Percentiles rank a stretch among this genome's conserved stretches.
Conservation (phyloP, 2,329 filamentous ascomycete species). For the Polychaeton citri region DNA sequence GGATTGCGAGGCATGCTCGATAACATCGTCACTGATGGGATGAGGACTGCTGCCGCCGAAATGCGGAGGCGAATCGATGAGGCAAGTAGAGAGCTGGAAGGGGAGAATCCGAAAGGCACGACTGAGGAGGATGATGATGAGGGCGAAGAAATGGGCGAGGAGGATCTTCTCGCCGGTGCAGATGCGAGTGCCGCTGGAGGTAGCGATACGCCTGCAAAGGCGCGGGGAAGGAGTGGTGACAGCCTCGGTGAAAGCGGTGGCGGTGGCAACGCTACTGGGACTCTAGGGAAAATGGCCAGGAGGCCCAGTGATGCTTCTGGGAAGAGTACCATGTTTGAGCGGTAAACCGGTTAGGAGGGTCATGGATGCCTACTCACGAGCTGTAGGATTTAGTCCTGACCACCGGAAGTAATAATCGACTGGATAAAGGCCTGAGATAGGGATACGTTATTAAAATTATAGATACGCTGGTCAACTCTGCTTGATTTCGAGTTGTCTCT, state of each 20-base stretch:
- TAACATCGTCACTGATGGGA: slow-evolving; percentile 94
- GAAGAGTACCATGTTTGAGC: slow-evolving; percentile 25
- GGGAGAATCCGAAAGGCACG: slow-evolving; percentile 45
- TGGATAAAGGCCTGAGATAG: no score
- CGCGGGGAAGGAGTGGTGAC: slow-evolving; percentile 9
- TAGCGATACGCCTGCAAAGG: slow-evolving; percentile 4
- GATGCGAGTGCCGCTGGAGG: slow-evolving; percentile 26
- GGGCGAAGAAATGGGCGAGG: slow-evolving; percentile 54
- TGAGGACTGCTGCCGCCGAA: slow-evolving; percentile 76
- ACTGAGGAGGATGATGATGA: slow-evolving; percentile 47
- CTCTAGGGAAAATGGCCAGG: slow-evolving; percentile 12
- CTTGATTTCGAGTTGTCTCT: no score
- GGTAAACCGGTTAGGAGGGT: no score
- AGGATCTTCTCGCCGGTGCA: slow-evolving; percentile 36
- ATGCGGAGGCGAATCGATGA: slow-evolving; percentile 90
- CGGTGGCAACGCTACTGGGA: slow-evolving; percentile 10
- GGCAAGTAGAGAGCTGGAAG: slow-evolving; percentile 82
- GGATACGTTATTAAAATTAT: no score
- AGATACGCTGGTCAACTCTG: no score
- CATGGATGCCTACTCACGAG: no score
- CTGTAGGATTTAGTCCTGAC: no score
- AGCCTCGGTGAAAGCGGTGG: slow-evolving; percentile 4
- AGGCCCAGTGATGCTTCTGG: slow-evolving; percentile 20
- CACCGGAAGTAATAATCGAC: no score
- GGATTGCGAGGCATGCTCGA: slow-evolving; percentile 86